A percentile compares a stretch with the other conserved stretches of the same genome.
phyloP scores from a whole-genome alignment of 345 rosid genomes.

The Hevea brasiliensis region DNA sequence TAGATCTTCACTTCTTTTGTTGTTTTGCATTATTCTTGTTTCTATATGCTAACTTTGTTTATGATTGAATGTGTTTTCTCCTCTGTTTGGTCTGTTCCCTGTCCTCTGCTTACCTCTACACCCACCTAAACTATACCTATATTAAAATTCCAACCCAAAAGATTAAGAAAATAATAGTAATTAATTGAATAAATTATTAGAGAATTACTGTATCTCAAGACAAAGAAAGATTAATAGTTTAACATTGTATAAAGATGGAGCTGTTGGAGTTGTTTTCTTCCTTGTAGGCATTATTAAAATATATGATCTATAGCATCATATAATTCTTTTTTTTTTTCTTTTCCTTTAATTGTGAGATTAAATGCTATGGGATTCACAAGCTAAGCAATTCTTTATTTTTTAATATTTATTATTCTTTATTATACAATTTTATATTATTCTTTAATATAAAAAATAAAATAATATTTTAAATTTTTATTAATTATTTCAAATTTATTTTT shows the following conservation, averaged over 20 bases:
- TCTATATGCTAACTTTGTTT: slow-evolving; percentile 3
- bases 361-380: no score
- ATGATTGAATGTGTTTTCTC: slow-evolving; percentile 10
- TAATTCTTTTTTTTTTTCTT: no score
- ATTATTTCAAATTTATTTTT: no score
- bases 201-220: not conserved
- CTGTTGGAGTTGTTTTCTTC: slow-evolving; percentile 5
- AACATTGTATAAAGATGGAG: slow-evolving; percentile 1
- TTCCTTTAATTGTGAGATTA: no score
- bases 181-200: not conserved
- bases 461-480: no score
- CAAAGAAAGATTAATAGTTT: not conserved
- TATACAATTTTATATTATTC: no score
- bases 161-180: not conserved
- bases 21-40: not conserved
- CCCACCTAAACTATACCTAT: not conserved
- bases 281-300: not conserved
- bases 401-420: no score
- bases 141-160: not conserved
- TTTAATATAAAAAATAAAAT: no score
- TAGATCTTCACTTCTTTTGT: not conserved
- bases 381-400: no score
- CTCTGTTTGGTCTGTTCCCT: slow-evolving; percentile 5
- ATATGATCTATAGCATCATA: no score
- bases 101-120: slow-evolving; percentile 22